phyloP scores from a whole-genome alignment of 2,329 filamentous ascomycete species.

The Cryphonectria radicalis region DNA sequence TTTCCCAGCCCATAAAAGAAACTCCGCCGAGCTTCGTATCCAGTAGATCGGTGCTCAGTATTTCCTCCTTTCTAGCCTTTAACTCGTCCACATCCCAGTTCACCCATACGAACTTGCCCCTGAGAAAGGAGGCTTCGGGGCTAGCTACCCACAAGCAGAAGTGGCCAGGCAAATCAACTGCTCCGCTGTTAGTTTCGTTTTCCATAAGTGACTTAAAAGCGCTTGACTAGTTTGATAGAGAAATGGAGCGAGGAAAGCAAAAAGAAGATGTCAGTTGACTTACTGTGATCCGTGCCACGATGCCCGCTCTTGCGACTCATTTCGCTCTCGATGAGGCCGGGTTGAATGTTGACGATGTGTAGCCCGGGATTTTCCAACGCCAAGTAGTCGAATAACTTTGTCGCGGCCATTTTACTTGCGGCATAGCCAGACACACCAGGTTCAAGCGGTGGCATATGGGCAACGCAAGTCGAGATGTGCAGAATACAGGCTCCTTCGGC shows the following conservation, averaged over 20 bases:
- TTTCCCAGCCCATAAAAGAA: conserved; percentile 7
- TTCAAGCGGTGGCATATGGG: conserved; percentile 33
- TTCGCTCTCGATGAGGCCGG: conserved; percentile 46
- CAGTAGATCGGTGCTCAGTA: conserved; percentile 8
- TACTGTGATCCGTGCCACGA: conserved; percentile 8
- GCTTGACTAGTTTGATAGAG: background rate
- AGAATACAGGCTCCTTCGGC: conserved; percentile 14
- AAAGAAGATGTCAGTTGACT: conserved; percentile 6
- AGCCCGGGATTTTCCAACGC: conserved; percentile 42
- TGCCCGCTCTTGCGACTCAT: conserved; percentile 34
- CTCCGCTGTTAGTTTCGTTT: conserved; percentile 8
- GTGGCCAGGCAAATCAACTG: conserved; percentile 10
- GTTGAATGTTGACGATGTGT: conserved; percentile 45
- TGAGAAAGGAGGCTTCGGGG: conserved; percentile 5
- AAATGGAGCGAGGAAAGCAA: conserved; percentile 3
- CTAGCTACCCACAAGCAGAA: conserved; percentile 9
- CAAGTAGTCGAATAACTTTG: conserved; percentile 43
- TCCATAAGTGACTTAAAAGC: background rate
- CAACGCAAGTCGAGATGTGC: conserved; percentile 23
- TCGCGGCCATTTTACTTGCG: conserved; percentile 40
- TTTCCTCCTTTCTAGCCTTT: conserved; percentile 3
- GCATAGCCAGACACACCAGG: conserved; percentile 37
- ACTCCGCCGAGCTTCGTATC: conserved; percentile 10
- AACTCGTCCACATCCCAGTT: conserved; percentile 17
- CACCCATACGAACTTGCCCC: conserved; percentile 13